Base-by-base conservation (phyloP, 202 grass and related monocot genomes). In the Elaeis oleifera region DNA sequence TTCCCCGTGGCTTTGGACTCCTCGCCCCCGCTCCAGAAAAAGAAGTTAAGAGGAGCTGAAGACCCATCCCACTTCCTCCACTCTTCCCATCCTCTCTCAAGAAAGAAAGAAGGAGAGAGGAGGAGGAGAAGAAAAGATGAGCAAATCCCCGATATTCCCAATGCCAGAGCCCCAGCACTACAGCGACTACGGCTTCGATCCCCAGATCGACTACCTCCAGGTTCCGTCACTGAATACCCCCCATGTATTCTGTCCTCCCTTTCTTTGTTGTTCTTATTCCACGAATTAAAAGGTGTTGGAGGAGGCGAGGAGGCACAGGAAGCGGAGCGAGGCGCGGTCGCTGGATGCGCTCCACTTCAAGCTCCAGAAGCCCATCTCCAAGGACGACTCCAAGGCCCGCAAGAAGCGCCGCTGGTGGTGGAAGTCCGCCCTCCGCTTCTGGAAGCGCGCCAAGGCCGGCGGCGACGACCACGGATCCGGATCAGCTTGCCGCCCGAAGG, bases 101-200 rank as follows among this genome's bases (percentile, higher is more conserved):
- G 28, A 31, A 44, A 44, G 8, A 14, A 36, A 36, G 32, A 36
- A 36, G 36, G 6, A 56, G 36, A 5, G 25, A 1, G 2, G 23
- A 18, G 0, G 24, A 13, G 18, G 70, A 65, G 73, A 74, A 25
- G 26, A 58, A 27, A 68, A 29, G n/a, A 67, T n/a, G 54, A 62
- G 27, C 39, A 53, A 31, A 3, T 36, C 69, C 25, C 75, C 81
- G 3, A 59, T 90, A 18, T 84, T 84, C 21, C 78, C 50, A 8
- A 58, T 79, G 62, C 24, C 72, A 0, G 54, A 27, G 60, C 17
- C 50, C 7, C 57, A 56, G 53, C 79, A 78, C 73, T 88, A 70
- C 61, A 92, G 72, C 56, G 81, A 88, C 72, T 88, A 82, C 69
- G 84, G 84, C 21, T 84, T 84, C 65, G 84, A 88, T 18, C 60